phyloP scores from a whole-genome alignment of 2,329 filamentous ascomycete species.

The Didymosphaeria variabile region DNA sequence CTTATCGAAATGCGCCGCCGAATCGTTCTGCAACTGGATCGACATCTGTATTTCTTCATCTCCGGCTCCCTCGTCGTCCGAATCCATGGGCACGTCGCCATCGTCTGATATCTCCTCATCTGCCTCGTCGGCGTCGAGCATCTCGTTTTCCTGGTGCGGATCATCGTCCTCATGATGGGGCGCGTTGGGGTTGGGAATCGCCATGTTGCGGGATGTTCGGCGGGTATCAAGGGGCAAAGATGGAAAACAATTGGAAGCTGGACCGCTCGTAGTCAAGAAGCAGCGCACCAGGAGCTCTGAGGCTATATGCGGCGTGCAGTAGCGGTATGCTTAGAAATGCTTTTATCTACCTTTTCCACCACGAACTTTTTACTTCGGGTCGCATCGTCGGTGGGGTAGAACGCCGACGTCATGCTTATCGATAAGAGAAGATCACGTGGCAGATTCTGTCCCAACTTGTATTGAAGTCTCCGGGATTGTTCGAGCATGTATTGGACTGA shows the following conservation, averaged over 20 bases:
- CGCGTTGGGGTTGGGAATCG: constrained; percentile 34
- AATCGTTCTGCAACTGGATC: constrained; percentile 88
- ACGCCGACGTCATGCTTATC: constrained; percentile 43
- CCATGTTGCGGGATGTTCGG: constrained; percentile 25
- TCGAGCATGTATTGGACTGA: too few species aligned
- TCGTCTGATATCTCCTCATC: constrained; percentile 76
- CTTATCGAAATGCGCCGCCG: constrained; percentile 86
- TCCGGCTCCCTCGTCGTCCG: constrained; percentile 68
- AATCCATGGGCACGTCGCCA: constrained; percentile 82
- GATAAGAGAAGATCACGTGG: constrained; percentile 18
- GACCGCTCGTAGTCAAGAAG: not conserved
- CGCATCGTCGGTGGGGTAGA: constrained; percentile 29
- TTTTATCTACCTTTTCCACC: constrained; percentile 29
- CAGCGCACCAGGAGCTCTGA: not conserved
- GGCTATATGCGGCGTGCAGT: constrained; percentile 23
- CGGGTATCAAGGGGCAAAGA: not conserved
- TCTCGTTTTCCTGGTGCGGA: constrained; percentile 72
- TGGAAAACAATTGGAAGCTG: not conserved
- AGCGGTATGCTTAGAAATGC: constrained; percentile 47
- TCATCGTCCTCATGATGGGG: constrained; percentile 44
- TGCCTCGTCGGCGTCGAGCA: constrained; percentile 79
- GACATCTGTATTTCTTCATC: constrained; percentile 69
- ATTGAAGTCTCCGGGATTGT: too few species aligned
- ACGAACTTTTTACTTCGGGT: constrained; percentile 43
- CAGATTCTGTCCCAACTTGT: not conserved